phyloP scores from a whole-genome alignment of 148 eudicot species.

The Tetragonia tetragonoides region DNA sequence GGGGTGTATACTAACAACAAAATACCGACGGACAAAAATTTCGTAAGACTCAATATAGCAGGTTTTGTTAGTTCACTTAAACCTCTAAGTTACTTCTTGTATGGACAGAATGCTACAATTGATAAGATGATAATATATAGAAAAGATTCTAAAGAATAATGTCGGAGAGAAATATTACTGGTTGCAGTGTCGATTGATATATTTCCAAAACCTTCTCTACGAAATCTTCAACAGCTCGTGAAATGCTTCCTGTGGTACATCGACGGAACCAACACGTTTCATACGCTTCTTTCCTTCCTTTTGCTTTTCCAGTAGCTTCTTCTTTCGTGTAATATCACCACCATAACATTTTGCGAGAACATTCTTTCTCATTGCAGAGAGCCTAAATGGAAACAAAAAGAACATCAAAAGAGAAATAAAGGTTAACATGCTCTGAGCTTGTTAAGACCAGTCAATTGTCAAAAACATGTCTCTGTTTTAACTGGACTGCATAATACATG shows the following conservation, averaged over 20 bases:
- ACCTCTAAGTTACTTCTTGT: not conserved
- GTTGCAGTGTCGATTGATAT: not conserved
- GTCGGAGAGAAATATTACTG: not conserved
- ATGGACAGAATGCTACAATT: conserved; percentile 2
- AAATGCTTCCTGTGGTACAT: conserved; percentile 96
- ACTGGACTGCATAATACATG: no score
- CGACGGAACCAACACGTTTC: conserved; percentile 95
- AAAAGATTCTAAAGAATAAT: not conserved
- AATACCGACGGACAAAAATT: not conserved
- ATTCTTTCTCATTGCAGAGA: conserved; percentile 96
- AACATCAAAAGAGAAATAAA: conserved; percentile 7
- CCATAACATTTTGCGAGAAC: conserved; percentile 98
- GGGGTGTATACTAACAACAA: conserved; percentile 1
- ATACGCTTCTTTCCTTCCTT: conserved; percentile 98
- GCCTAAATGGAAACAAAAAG: conserved; percentile 31
- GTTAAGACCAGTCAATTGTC: no score
- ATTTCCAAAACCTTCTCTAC: conserved; percentile 24
- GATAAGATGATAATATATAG: not conserved
- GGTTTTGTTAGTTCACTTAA: not conserved
- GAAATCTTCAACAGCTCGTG: conserved; percentile 80
- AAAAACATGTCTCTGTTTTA: no score
- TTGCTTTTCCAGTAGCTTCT: conserved; percentile 84
- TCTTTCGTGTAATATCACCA: conserved; percentile 83
- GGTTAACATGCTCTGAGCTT: not conserved
- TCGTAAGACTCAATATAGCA: not conserved